Conservation (phyloP, 805 yeast species). For the Wickerhamiella siamensis region DNA sequence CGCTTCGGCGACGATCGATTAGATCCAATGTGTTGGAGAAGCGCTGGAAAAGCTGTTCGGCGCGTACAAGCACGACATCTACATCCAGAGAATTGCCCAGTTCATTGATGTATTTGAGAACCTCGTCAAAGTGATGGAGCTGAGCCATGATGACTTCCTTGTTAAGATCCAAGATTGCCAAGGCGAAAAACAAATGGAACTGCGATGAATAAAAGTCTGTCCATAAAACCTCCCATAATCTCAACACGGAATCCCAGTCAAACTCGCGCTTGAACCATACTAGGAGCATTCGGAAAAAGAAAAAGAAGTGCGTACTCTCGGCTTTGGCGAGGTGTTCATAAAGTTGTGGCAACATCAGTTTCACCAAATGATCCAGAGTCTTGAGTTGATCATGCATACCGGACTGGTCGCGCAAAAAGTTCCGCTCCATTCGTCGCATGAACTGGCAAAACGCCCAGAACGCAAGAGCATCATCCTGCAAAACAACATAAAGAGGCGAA, state of each 20-base stretch:
- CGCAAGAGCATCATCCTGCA: constrained; percentile 57
- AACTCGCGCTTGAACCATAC: constrained; percentile 95
- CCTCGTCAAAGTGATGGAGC: constrained; percentile 73
- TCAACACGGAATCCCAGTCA: constrained; percentile 56
- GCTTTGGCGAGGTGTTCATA: constrained; percentile 74
- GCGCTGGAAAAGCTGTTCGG: constrained; percentile 68
- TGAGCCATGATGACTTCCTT: constrained; percentile 64
- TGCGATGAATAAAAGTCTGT: constrained; percentile 80
- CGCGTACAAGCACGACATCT: constrained; percentile 64
- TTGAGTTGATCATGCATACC: constrained; percentile 87
- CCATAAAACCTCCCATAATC: constrained; percentile 87
- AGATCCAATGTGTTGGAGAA: constrained; percentile 69
- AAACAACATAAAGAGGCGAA: constrained; percentile 59
- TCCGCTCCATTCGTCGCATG: constrained; percentile 92
- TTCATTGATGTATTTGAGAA: constrained; percentile 84
- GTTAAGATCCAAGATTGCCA: constrained; percentile 80
- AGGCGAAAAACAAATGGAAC: constrained; percentile 72
- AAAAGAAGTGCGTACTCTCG: constrained; percentile 79
- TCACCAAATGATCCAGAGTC: constrained; percentile 71
- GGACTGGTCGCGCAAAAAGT: constrained; percentile 77
- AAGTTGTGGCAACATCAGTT: constrained; percentile 74
- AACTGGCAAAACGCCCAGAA: constrained; percentile 82
- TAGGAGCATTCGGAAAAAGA: constrained; percentile 85
- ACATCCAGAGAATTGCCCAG: constrained; percentile 62
- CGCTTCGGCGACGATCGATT: constrained; percentile 36